Percentiles rank a stretch among this genome's conserved stretches.
phyloP scores from a whole-genome alignment of 768 basidiomycete species.

The Gloeostereum incarnatum region DNA sequence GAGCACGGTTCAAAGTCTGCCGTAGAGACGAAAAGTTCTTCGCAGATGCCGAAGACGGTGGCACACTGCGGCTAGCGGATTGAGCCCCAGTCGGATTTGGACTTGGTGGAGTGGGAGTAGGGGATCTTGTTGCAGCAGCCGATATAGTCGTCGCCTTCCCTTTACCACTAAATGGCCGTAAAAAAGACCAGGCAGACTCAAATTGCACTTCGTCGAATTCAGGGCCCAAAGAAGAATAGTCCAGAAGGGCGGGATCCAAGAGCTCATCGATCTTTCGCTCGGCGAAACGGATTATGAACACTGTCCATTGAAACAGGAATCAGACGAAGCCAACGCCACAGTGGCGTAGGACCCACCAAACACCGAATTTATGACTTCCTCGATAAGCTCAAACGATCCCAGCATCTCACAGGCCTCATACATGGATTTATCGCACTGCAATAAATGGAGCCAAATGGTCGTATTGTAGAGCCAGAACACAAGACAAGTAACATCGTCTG shows the following conservation, averaged over 20 bases:
- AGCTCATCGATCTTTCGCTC: constrained; percentile 85
- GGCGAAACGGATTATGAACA: constrained; percentile 89
- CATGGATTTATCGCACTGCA: constrained; percentile 78
- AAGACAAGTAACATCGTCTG: constrained; percentile 79
- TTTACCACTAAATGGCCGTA: constrained; percentile 62
- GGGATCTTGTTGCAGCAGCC: constrained; percentile 6
- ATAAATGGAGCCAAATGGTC: constrained; percentile 82
- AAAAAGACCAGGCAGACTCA: constrained; percentile 93
- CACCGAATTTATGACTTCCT: constrained; percentile 90
- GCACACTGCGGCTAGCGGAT: constrained; percentile 40
- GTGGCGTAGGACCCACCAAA: constrained; percentile 57
- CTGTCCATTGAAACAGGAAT: constrained; percentile 28
- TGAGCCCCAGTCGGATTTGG: constrained; percentile 24
- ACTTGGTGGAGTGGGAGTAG: constrained; percentile 17
- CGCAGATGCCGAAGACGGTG: constrained; percentile 38
- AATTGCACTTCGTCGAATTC: constrained; percentile 83
- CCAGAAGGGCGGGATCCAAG: constrained; percentile 75
- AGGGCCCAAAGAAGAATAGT: constrained; percentile 68
- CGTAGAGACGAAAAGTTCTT: constrained; percentile 58
- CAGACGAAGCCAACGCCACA: neutral
- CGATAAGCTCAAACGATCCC: constrained; percentile 77
- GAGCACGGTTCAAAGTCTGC: constrained; percentile 50
- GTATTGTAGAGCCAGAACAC: constrained; percentile 95
- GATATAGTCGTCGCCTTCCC: constrained; percentile 33
- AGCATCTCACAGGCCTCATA: constrained; percentile 75